Base-by-base conservation (phyloP, 2,329 filamentous ascomycete genomes). In the Xylaria sp. region DNA sequence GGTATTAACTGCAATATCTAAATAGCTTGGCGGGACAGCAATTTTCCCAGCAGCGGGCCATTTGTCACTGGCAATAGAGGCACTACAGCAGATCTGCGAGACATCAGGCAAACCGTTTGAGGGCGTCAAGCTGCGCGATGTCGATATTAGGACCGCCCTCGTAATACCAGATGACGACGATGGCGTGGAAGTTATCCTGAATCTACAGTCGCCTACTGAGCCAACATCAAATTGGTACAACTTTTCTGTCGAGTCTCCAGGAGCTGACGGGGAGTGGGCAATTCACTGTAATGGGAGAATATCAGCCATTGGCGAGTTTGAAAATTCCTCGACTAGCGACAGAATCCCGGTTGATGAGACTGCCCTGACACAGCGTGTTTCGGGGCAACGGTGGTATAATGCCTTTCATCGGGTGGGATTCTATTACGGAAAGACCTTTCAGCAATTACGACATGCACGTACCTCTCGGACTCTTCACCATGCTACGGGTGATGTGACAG, bases 401-500 rank as follows among this genome's bases (percentile, higher is more conserved):
- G 75, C 77, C 3, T 74, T 84, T 2, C 66, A 70, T 2, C 70
- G 75, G 2, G 78, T 82, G 2, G 82, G 82, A 0, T 80, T 83
- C 59, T 67, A 78, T 46, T 84, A 69, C 66, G 81, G 81, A 3
- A 75, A 79, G 2, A 77, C 75, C 0, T 84, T 84, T 73, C 78
- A 80, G 65, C 58, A 68, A 39, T 8, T 72, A 9, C 64, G 74
- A 74, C 39, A 78, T 81, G 69, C 70, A 74, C 18, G 67, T 78
- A 67, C 63, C 20, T 55, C 76, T 71, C 41, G 75, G 70, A 23
- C 66, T 74, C 70, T 76, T 71, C 1, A 72, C 71, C 2, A 74
- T 70, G 46, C 51, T 37, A 15, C 46, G 20, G 28, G 63, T 4
- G 62, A 72, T 12, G 65, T 72, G 12, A 60, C 37, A 5, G 25